These are phyloP conservation scores for Neofusicoccum sp. DNA, from an alignment of 2,329 filamentous ascomycete genomes.

Conservation along the genomic window DNA sequence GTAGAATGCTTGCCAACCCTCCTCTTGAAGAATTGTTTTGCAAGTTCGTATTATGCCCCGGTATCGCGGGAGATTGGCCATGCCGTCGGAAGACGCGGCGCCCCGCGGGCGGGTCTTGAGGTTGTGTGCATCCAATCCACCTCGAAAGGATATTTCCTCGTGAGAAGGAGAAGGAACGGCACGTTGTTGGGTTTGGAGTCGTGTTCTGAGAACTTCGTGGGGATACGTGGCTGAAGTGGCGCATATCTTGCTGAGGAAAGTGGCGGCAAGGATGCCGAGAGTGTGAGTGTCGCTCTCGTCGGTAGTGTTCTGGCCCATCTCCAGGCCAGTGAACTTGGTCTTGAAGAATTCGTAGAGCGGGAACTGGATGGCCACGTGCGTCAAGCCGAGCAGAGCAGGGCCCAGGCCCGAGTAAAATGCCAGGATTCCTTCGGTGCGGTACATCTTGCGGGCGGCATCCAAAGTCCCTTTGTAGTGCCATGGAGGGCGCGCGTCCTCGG, in stretches of 20 bases:
- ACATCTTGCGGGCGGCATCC: slow-evolving; percentile 96
- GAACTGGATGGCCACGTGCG: slow-evolving; percentile 96
- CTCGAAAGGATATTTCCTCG: slow-evolving; percentile 55
- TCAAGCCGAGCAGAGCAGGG: slow-evolving; percentile 86
- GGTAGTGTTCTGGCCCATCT: slow-evolving; percentile 72
- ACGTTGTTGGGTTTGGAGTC: slow-evolving; percentile 89
- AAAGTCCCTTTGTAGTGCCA: slow-evolving; percentile 92
- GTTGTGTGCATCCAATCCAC: slow-evolving; percentile 32
- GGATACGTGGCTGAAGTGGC: slow-evolving; percentile 96
- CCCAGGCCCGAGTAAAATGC: slow-evolving; percentile 96
- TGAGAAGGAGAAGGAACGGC: slow-evolving; percentile 50
- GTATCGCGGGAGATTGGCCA: slow-evolving; percentile 64
- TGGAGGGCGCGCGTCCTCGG: slow-evolving; percentile 62
- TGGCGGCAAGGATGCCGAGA: slow-evolving; percentile 82
- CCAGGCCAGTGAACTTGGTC: slow-evolving; percentile 82
- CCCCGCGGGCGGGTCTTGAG: slow-evolving; percentile 49
- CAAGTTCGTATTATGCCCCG: slow-evolving; percentile 79
- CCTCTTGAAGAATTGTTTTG: slow-evolving; percentile 81
- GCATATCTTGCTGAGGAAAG: slow-evolving; percentile 90
- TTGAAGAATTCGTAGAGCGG: slow-evolving; percentile 95
- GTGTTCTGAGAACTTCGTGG: slow-evolving; percentile 92
- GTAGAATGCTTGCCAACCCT: slow-evolving; percentile 96
- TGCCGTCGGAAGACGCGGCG: slow-evolving; percentile 57
- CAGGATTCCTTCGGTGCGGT: slow-evolving; percentile 79
- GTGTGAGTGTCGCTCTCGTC: slow-evolving; percentile 69